phyloP scores from a whole-genome alignment of 345 rosid species.

The Brassica carinata region DNA sequence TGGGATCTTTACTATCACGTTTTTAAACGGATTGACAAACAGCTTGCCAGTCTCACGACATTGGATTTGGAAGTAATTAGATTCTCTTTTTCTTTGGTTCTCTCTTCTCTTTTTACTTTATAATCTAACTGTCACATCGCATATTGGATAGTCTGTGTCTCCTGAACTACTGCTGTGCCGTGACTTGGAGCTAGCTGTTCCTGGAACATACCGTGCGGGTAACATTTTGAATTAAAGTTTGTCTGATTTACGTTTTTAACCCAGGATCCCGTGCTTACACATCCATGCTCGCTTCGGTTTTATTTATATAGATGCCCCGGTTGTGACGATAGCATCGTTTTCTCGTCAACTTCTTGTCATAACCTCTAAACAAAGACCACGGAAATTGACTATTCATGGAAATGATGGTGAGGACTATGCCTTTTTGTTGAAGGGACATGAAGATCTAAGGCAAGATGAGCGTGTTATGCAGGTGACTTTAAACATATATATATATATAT shows the following conservation, averaged over 20 bases:
- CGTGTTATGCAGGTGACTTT: conserved; percentile 96
- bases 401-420: conserved; percentile 91
- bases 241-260: conserved; percentile 19
- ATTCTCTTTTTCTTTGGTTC: conserved; percentile 22
- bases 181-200: conserved; percentile 93
- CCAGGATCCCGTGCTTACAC: conserved; percentile 11
- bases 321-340: conserved; percentile 89
- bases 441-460: conserved; percentile 97
- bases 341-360: conserved; percentile 88
- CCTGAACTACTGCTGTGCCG: conserved; percentile 89
- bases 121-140: conserved; percentile 19
- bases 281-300: background rate
- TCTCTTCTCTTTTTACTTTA: conserved; percentile 14
- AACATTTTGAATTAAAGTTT: conserved; percentile 26
- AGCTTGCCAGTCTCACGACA: conserved; percentile 84
- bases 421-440: conserved; percentile 94
- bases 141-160: conserved; percentile 74
- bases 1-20: conserved; percentile 98
- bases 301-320: conserved; percentile 57
- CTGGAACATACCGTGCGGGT: conserved; percentile 95
- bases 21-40: conserved; percentile 40
- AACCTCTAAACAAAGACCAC: conserved; percentile 90
- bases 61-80: conserved; percentile 83
- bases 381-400: conserved; percentile 93
- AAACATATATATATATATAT: too few relatives aligned